Percentiles rank a stretch among this genome's conserved stretches.
Conservation (phyloP, 805 yeast species). For the Kuraishia capsulata region DNA sequence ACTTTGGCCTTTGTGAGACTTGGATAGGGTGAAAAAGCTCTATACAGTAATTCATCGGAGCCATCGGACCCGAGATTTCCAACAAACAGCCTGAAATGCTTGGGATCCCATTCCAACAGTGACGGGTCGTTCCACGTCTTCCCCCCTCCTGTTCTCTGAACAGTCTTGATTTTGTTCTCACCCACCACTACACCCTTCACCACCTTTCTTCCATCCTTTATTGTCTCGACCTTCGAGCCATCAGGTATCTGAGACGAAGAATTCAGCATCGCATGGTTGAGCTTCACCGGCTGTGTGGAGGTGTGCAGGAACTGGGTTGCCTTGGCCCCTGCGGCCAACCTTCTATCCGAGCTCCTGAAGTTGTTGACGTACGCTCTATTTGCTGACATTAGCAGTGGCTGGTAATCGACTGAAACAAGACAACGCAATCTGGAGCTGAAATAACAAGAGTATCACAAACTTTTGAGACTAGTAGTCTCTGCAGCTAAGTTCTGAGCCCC, state of each 20-base stretch:
- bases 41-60: constrained; percentile 42
- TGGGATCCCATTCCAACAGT: constrained; percentile 57
- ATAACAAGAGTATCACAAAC: no score
- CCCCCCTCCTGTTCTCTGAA: constrained; percentile 33
- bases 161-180: constrained; percentile 18
- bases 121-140: constrained; percentile 37
- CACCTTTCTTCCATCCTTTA: neutral
- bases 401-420: no score
- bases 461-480: no score
- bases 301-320: constrained; percentile 33
- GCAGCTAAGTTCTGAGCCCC: no score
- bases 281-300: constrained; percentile 14
- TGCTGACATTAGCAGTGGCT: no score
- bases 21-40: constrained; percentile 44
- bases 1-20: constrained; percentile 52
- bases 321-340: constrained; percentile 42
- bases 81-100: constrained; percentile 62
- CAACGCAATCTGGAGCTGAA: no score
- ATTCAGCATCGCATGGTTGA: constrained; percentile 7
- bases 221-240: constrained; percentile 7
- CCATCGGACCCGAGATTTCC: constrained; percentile 70
- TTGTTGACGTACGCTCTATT: no score
- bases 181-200: neutral
- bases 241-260: constrained; percentile 12
- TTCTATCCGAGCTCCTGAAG: constrained; percentile 40